Conservation (phyloP, 257 asterid genomes). For the Solanum paucissectum region DNA sequence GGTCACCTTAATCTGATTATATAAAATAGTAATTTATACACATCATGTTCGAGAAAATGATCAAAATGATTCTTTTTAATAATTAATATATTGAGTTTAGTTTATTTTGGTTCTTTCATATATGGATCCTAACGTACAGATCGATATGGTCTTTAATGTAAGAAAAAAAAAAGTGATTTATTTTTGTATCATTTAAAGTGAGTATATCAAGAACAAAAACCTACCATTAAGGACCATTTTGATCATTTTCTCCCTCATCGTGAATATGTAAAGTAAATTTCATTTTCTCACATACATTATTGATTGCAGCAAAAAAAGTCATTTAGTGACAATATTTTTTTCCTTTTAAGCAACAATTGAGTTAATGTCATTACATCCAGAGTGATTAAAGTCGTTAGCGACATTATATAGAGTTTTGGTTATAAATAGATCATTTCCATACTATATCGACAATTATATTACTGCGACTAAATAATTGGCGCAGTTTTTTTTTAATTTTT, state of each 20-base stretch:
- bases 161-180: background rate
- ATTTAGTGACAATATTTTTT: too few species aligned
- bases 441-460: background rate
- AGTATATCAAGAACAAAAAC: background rate
- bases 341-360: too few species aligned
- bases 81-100: background rate
- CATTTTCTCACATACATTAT: too few species aligned
- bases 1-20: background rate
- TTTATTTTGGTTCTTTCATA: background rate
- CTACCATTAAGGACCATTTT: background rate
- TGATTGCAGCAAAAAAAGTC: too few species aligned
- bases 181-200: background rate
- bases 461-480: too few species aligned
- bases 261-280: too few species aligned
- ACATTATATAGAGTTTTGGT: too few species aligned
- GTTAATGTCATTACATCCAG: background rate
- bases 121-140: background rate
- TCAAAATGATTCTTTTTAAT: background rate
- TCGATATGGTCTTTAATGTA: background rate
- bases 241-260: background rate
- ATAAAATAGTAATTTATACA: background rate
- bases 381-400: accelerated
- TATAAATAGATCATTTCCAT: too few species aligned
- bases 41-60: background rate
- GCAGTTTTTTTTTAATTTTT: too few species aligned